These are phyloP conservation scores for Triticum urartu DNA, from an alignment of 176 grass and related monocot genomes.

Conservation along the genomic window DNA sequence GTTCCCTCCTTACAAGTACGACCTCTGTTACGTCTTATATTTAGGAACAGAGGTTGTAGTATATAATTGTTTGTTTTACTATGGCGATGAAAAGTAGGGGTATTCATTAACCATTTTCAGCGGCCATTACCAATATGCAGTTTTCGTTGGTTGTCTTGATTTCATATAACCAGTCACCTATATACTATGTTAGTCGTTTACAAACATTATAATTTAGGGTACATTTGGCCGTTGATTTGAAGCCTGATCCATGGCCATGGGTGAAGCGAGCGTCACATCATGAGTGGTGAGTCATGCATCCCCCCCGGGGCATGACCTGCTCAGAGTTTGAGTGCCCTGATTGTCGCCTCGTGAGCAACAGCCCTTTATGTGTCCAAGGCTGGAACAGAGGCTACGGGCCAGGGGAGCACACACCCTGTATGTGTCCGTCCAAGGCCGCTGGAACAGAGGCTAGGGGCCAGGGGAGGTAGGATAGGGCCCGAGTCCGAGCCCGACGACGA, in stretches of 20 bases:
- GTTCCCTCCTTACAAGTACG: neutral
- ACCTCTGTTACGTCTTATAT: too few species aligned
- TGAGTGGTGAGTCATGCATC: neutral
- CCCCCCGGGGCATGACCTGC: neutral
- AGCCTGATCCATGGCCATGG: constrained; percentile 2
- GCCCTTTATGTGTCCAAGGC: constrained; percentile 8
- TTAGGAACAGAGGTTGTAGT: neutral
- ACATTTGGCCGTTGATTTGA: neutral
- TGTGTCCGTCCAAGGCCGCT: neutral
- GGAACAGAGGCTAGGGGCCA: constrained; percentile 9
- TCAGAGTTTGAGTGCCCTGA: constrained; percentile 23
- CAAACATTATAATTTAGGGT: neutral
- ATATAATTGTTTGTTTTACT: neutral
- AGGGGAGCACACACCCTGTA: neutral
- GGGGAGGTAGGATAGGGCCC: neutral
- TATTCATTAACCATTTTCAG: neutral
- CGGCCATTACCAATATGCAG: neutral
- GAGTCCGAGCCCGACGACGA: neutral
- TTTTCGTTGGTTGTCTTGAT: neutral
- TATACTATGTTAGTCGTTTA: too few species aligned
- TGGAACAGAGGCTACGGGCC: constrained; percentile 19
- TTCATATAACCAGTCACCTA: neutral
- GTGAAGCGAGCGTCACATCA: constrained; percentile 27
- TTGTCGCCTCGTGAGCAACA: constrained; percentile 50
- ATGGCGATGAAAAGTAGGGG: neutral